Conservation (phyloP, 2,329 filamentous ascomycete genomes). For the Sarocladium brachiariae region DNA sequence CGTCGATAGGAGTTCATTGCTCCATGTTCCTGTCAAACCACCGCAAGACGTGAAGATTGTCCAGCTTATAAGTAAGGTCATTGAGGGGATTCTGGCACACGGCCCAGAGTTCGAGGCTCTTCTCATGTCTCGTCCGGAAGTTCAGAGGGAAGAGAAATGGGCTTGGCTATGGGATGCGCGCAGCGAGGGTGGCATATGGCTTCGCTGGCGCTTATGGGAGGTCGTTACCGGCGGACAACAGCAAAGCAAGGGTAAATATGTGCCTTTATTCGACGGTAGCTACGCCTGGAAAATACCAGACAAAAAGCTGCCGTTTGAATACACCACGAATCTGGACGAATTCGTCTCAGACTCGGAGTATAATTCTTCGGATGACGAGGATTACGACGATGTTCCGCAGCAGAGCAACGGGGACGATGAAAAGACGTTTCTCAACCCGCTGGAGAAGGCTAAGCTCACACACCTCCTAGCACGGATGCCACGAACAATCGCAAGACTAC, state of each 20-base stretch:
- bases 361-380: constrained; percentile 79
- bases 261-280: constrained; percentile 68
- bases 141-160: constrained; percentile 84
- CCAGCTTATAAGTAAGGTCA: constrained; percentile 78
- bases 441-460: constrained; percentile 77
- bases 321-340: constrained; percentile 66
- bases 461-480: constrained; percentile 81
- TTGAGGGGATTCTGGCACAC: constrained; percentile 72
- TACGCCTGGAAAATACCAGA: constrained; percentile 74
- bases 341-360: constrained; percentile 81
- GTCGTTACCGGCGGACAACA: constrained; percentile 61
- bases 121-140: constrained; percentile 77
- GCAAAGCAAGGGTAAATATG: constrained; percentile 42
- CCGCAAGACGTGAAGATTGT: constrained; percentile 74
- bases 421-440: constrained; percentile 66
- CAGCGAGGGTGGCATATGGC: constrained; percentile 77
- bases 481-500: constrained; percentile 63
- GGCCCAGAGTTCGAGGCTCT: constrained; percentile 86
- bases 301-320: constrained; percentile 71
- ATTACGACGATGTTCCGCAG: constrained; percentile 44
- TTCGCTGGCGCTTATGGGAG: constrained; percentile 87
- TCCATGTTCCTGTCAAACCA: constrained; percentile 65
- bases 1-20: constrained; percentile 38
- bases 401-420: constrained; percentile 43
- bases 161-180: constrained; percentile 88